Conservation (phyloP, 805 yeast species). For the Yamadazyma takamatsuzukensis region DNA sequence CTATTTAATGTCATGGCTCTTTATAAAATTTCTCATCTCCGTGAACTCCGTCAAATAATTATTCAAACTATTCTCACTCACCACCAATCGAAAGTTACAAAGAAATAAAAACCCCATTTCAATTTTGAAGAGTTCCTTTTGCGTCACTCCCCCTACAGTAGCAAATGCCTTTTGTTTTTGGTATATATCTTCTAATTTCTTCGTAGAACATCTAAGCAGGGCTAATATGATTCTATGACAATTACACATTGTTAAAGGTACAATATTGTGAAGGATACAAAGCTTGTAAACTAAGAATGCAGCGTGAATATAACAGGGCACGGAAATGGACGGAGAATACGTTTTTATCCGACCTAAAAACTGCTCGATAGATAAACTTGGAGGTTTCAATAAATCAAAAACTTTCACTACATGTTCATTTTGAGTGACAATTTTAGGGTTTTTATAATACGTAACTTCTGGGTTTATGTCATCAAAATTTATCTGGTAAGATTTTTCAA, state of each 20-base stretch:
- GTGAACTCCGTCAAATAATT: conserved; percentile 29
- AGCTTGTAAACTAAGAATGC: conserved; percentile 36
- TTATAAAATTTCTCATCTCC: conserved; percentile 24
- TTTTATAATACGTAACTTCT: conserved; percentile 10
- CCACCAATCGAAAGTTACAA: conserved; percentile 34
- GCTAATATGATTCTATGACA: conserved; percentile 39
- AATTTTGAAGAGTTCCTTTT: conserved; percentile 31
- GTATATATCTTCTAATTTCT: conserved; percentile 38
- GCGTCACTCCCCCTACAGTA: conserved; percentile 40
- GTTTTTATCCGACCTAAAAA: conserved; percentile 35
- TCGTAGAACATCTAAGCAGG: conserved; percentile 39
- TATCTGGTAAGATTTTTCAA: conserved; percentile 6
- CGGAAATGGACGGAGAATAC: conserved; percentile 38
- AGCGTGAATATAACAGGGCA: conserved; percentile 36
- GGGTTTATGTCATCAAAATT: conserved; percentile 11
- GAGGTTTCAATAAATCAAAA: conserved; percentile 33
- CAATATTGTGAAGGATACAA: conserved; percentile 27
- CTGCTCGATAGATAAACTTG: conserved; percentile 31
- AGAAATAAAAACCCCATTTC: conserved; percentile 40
- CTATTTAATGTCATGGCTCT: not conserved
- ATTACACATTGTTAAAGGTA: conserved; percentile 29
- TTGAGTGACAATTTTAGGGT: conserved; percentile 15
- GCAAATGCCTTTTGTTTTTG: conserved; percentile 40
- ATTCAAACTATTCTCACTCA: conserved; percentile 33
- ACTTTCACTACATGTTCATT: conserved; percentile 25